phyloP scores from a whole-genome alignment of 495 filamentous ascomycete genomes.

The Talaromyces liani region DNA sequence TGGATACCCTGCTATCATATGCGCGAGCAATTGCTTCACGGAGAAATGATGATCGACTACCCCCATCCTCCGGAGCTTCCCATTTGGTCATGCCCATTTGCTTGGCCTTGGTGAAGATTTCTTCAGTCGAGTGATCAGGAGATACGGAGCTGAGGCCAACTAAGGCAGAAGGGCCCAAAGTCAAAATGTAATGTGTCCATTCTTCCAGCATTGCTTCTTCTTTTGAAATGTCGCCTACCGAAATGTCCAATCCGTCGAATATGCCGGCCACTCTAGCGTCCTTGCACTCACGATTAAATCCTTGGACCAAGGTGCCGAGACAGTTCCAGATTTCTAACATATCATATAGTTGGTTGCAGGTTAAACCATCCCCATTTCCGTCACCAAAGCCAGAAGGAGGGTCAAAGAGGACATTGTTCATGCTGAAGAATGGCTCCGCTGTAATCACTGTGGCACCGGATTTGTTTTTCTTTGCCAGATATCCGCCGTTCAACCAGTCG shows the following conservation, averaged over 20 bases:
- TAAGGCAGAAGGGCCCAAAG: conserved; percentile 50
- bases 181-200: conserved; percentile 55
- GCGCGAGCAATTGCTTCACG: conserved; percentile 54
- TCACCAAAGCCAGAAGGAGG: conserved; percentile 50
- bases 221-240: conserved; percentile 38
- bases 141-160: conserved; percentile 44
- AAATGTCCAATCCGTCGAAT: conserved; percentile 42
- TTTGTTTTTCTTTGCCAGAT: conserved; percentile 36
- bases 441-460: conserved; percentile 24
- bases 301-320: conserved; percentile 48
- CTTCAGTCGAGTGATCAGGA: conserved; percentile 33
- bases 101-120: conserved; percentile 45
- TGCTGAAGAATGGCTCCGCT: conserved; percentile 44
- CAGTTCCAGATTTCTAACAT: conserved; percentile 65
- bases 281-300: conserved; percentile 47
- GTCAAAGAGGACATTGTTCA: conserved; percentile 47
- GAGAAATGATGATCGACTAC: conserved; percentile 52
- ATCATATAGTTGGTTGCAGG: conserved; percentile 51
- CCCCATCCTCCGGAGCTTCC: conserved; percentile 36
- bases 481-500: conserved; percentile 57
- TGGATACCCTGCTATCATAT: conserved; percentile 45
- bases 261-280: conserved; percentile 51
- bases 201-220: conserved; percentile 55
- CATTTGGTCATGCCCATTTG: conserved; percentile 50
- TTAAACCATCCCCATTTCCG: conserved; percentile 51